Conservation (phyloP, 345 rosid genomes). For the Anastatica hierochuntica region DNA sequence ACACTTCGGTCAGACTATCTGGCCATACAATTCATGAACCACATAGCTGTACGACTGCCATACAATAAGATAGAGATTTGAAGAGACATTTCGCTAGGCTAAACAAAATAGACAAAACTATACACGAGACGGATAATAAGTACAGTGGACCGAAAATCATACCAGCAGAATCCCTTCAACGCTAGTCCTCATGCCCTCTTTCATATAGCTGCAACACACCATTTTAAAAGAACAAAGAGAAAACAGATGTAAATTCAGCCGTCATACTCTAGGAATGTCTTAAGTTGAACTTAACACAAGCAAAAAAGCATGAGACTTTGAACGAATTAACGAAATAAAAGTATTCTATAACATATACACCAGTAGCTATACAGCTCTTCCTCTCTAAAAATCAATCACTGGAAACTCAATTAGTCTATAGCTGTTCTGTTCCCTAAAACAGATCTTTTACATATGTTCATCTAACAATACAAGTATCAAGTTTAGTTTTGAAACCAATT, state of each 20-base stretch:
- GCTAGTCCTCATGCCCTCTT: conserved; percentile 96
- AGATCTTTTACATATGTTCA: too few species aligned
- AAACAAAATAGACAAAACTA: neutral
- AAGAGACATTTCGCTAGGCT: too few species aligned
- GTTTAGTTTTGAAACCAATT: neutral
- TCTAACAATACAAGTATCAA: too few species aligned
- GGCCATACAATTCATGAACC: neutral
- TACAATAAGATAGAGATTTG: too few species aligned
- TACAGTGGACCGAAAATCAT: neutral
- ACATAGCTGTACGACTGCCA: neutral
- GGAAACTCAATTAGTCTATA: too few species aligned
- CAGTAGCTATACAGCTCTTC: too few species aligned
- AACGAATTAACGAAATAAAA: neutral
- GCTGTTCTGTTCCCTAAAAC: too few species aligned
- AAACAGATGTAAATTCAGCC: too few species aligned
- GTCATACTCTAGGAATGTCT: too few species aligned
- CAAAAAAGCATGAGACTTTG: neutral
- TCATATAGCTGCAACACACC: conserved; percentile 60
- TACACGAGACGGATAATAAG: neutral
- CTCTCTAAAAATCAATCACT: too few species aligned
- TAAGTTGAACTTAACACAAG: neutral
- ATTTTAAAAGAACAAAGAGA: too few species aligned
- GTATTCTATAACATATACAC: neutral
- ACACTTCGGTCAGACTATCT: neutral
- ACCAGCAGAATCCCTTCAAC: conserved; percentile 95